Percentiles rank a stretch among this genome's conserved stretches.
phyloP scores from a whole-genome alignment of 768 basidiomycete genomes.

The Coprinopsis cinerea region DNA sequence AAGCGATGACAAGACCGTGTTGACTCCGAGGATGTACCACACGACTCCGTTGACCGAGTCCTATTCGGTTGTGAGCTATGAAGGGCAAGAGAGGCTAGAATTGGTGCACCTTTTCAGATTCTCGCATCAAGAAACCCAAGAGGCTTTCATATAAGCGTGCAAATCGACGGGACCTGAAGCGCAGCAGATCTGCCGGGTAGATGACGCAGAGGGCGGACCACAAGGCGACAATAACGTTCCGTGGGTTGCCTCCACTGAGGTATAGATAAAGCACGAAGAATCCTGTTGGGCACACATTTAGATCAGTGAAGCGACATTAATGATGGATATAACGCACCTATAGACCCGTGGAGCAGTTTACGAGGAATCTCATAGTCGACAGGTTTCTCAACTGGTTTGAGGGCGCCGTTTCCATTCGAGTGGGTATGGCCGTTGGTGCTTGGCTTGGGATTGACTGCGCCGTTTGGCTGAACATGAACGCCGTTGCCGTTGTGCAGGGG shows the following conservation, averaged over 20 bases:
- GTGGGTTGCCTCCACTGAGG: constrained; percentile 52
- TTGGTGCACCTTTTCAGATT: constrained; percentile 65
- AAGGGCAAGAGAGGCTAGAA: background rate
- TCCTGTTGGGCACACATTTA: constrained; percentile 21
- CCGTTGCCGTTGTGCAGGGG: constrained; percentile 21
- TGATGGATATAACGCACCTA: constrained; percentile 49
- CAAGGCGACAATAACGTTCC: constrained; percentile 55
- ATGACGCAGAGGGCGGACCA: constrained; percentile 63
- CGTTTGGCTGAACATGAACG: constrained; percentile 8
- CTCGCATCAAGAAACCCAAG: constrained; percentile 85
- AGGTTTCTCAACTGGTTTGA: constrained; percentile 18
- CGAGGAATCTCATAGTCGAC: constrained; percentile 90
- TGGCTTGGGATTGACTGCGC: background rate
- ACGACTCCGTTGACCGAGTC: constrained; percentile 80
- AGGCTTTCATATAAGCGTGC: constrained; percentile 63
- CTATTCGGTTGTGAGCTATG: constrained; percentile 26
- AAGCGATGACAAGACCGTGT: constrained; percentile 66
- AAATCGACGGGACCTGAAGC: constrained; percentile 60
- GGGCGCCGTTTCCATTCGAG: constrained; percentile 16
- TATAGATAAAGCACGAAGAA: constrained; percentile 40
- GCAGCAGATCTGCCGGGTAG: constrained; percentile 67
- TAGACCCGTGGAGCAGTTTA: constrained; percentile 82
- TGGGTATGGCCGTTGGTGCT: constrained; percentile 13
- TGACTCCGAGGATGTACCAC: constrained; percentile 86
- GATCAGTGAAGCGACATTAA: constrained; percentile 5